Evolutionary conservation across 192 early-diverging fungal species (phyloP), one percentile per base, ranked within the genome.

Genomic region (Spinellus fusiger): DNA sequence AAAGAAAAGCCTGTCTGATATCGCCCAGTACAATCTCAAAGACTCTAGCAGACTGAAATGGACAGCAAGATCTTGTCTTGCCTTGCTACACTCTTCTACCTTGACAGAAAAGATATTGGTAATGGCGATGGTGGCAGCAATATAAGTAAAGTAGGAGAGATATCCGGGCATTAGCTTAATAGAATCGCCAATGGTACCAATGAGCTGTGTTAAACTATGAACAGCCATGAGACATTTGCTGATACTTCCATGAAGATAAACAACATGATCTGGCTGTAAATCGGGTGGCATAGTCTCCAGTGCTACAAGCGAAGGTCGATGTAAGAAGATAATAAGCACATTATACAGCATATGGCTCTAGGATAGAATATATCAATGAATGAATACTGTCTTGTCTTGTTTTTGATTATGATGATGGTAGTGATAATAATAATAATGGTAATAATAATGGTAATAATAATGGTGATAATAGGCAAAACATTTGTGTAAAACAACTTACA

Each of bases 1-100:
- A 38, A 77, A 77, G 49, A 71, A 80, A 13, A 80, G 69, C 50
- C 78, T 83, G 32, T 73, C 74, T 5, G 78, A 74, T 62, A 78
- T 83, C 4, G 74, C 73, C 81, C 81, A 83, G 23, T 75, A 77
- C 23, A 67, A 55, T 47, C 67, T 61, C 73, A 80, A 75, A 15
- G 56, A 62, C 54, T 70, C 25, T 31, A 46, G 15, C 10, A 22
- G 5, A 37, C 68, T 65, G 49, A 76, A 69, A 56, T 76, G 66
- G n/a, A 71, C 61, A 22, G 54, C 72, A 33, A 83, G 59, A 53
- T 65, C 69, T 12, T 65, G 44, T 48, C 58, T 68, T 5, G 81
- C 78, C 20, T 66, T 70, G 13, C 67, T 44, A 1, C 70, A 73
- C 8, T 79, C 68, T 0, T 58, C 61, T 1, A 56, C 33, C 49